phyloP scores from a whole-genome alignment of 192 early-diverging fungal genomes.

The Chytriomyces confervae region DNA sequence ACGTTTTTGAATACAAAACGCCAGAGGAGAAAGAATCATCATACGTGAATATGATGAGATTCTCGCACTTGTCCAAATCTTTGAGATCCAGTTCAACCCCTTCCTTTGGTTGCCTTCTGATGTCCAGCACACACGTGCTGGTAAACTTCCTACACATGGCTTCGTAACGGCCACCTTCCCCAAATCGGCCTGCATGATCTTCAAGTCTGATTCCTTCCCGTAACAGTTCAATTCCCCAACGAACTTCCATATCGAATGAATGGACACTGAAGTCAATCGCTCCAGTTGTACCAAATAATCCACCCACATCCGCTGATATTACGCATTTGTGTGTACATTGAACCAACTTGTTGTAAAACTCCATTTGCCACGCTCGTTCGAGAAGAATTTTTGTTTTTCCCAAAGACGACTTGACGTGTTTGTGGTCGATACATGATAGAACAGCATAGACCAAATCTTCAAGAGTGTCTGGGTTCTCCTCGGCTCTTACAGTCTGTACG shows the following conservation, averaged over 20 bases:
- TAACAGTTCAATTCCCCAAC: slow-evolving; percentile 45
- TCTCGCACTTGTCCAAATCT: slow-evolving; percentile 5
- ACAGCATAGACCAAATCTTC: slow-evolving; percentile 1
- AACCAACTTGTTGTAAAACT: slow-evolving; percentile 36
- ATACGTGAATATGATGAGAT: slow-evolving; percentile 11
- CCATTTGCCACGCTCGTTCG: slow-evolving; percentile 44
- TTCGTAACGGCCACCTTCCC: slow-evolving; percentile 16
- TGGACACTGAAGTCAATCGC: slow-evolving; percentile 43
- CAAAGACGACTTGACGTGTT: not conserved
- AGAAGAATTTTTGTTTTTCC: slow-evolving; percentile 23
- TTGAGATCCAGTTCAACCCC: slow-evolving; percentile 10
- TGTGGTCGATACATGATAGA: not conserved
- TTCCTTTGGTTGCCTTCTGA: slow-evolving; percentile 12
- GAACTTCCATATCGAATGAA: slow-evolving; percentile 10
- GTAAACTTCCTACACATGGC: not conserved
- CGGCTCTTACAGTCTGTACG: not conserved
- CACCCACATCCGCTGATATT: slow-evolving; percentile 39
- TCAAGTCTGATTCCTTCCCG: slow-evolving; percentile 25
- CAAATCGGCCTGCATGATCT: slow-evolving; percentile 34
- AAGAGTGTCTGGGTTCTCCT: not conserved
- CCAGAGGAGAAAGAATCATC: slow-evolving; percentile 7
- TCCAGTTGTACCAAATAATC: slow-evolving; percentile 39
- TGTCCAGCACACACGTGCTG: slow-evolving; percentile 6
- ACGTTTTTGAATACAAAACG: not conserved
- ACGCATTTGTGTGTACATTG: slow-evolving; percentile 18